A percentile compares a stretch with the other conserved stretches of the same genome.
Conservation (phyloP, 306 rosid species). For the Chamaecrista fasciculata region DNA sequence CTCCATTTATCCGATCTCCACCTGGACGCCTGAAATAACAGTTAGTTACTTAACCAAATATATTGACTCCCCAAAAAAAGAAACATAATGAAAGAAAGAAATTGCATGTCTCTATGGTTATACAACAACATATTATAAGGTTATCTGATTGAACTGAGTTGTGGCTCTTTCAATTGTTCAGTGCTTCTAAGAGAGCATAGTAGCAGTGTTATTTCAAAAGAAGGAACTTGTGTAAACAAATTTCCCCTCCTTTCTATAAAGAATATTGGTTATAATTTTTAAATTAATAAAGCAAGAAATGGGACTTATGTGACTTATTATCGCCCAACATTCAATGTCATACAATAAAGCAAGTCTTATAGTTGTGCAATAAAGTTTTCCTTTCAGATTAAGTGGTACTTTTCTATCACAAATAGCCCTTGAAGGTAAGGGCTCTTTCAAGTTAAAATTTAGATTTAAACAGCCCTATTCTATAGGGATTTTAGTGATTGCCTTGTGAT, state of each 20-base stretch:
- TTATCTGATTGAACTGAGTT: neutral
- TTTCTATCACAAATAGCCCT: too few relatives aligned
- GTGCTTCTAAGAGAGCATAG: neutral
- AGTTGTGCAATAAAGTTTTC: too few relatives aligned
- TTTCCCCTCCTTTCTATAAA: neutral
- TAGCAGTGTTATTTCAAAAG: neutral
- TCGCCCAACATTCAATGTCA: too few relatives aligned
- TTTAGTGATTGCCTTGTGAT: too few relatives aligned
- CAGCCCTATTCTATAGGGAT: too few relatives aligned
- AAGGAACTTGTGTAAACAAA: neutral
- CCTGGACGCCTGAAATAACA: slow-evolving; percentile 80
- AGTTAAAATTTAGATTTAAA: too few relatives aligned
- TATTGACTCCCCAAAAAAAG: slow-evolving; percentile 3
- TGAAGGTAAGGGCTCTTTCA: too few relatives aligned
- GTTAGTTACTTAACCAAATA: slow-evolving; percentile 20
- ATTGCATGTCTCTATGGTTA: neutral
- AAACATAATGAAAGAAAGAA: neutral
- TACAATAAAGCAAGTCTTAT: too few relatives aligned
- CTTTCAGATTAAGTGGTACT: too few relatives aligned
- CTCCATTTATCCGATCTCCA: slow-evolving; percentile 96
- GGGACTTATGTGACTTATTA: too few relatives aligned
- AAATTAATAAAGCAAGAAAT: too few relatives aligned
- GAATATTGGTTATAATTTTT: neutral
- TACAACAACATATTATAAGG: slow-evolving; percentile 5
- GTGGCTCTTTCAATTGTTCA: neutral